Percentiles rank a stretch among this genome's conserved stretches.
Evolutionary conservation across 306 rosid genomes (phyloP).

Genomic region (Lupinus albus): DNA sequence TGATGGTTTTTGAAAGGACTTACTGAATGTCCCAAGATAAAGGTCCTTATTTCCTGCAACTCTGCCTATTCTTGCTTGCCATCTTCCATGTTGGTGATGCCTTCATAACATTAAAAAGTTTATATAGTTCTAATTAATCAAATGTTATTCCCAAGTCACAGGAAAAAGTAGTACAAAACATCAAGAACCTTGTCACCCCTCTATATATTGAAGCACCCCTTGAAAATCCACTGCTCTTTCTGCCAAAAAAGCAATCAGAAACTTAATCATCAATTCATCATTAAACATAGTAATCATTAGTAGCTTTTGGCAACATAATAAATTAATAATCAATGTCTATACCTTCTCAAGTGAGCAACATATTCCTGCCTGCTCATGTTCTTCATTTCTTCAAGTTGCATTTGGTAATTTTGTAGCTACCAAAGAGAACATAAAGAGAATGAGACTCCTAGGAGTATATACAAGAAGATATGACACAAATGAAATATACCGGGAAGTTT

Average conservation of each 20-base stretch:
- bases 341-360: slow-evolving; percentile 94
- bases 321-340: neutral
- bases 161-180: neutral
- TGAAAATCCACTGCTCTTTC: slow-evolving; percentile 96
- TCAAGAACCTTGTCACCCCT: slow-evolving; percentile 84
- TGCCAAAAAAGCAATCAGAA: slow-evolving; percentile 44
- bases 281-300: neutral
- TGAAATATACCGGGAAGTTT: slow-evolving; percentile 65
- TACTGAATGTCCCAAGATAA: slow-evolving; percentile 94
- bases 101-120: slow-evolving; percentile 44
- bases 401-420: slow-evolving; percentile 71
- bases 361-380: slow-evolving; percentile 87
- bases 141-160: neutral
- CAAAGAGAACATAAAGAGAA: slow-evolving; percentile 8
- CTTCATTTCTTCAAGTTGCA: slow-evolving; percentile 80
- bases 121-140: slow-evolving; percentile 1
- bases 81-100: slow-evolving; percentile 96
- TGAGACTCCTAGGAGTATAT: slow-evolving; percentile 10
- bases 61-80: slow-evolving; percentile 98
- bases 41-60: slow-evolving; percentile 98
- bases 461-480: neutral
- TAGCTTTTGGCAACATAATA: neutral
- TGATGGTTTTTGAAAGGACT: slow-evolving; percentile 37
- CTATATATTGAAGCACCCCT: slow-evolving; percentile 95
- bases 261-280: slow-evolving; percentile 13